Conservation (phyloP, 1,139 yeast genomes). For the Saccharomycopsis hybrid region DNA sequence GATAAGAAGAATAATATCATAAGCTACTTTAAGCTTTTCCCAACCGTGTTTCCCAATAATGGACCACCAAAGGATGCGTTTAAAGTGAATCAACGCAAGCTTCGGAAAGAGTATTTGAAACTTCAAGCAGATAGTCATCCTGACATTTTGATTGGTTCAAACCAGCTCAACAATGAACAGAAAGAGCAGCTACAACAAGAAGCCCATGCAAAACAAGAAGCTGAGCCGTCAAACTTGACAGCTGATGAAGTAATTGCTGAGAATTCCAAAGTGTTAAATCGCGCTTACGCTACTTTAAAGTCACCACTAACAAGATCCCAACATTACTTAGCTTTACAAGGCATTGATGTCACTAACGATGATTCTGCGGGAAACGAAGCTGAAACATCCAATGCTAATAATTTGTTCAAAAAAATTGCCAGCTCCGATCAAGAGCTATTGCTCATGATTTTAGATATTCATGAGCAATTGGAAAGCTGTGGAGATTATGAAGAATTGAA, state of each 20-base stretch:
- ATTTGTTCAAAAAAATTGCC: slow-evolving; percentile 25
- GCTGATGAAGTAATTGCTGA: slow-evolving; percentile 23
- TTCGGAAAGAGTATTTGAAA: slow-evolving; percentile 67
- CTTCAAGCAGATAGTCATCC: slow-evolving; percentile 80
- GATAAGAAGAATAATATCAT: background rate
- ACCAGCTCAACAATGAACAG: slow-evolving; percentile 25
- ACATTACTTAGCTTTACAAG: slow-evolving; percentile 40
- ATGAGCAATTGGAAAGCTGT: slow-evolving; percentile 68
- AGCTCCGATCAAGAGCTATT: slow-evolving; percentile 51
- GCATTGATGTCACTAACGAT: slow-evolving; percentile 40
- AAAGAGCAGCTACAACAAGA: slow-evolving; percentile 5
- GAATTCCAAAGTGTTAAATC: slow-evolving; percentile 54
- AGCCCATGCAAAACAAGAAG: background rate
- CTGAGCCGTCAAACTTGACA: background rate
- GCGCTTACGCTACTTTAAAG: slow-evolving; percentile 64
- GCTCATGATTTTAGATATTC: slow-evolving; percentile 73
- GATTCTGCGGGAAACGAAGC: slow-evolving; percentile 24
- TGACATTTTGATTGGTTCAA: slow-evolving; percentile 44
- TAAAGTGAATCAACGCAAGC: slow-evolving; percentile 42
- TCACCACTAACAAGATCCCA: slow-evolving; percentile 69
- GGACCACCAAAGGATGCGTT: slow-evolving; percentile 65
- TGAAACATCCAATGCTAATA: background rate
- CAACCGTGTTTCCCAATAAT: slow-evolving; percentile 62
- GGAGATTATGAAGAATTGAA: slow-evolving; percentile 50
- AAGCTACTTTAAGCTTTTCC: slow-evolving; percentile 57